phyloP scores from a whole-genome alignment of 352 stramenopile species.

The Phytophthora cactorum region DNA sequence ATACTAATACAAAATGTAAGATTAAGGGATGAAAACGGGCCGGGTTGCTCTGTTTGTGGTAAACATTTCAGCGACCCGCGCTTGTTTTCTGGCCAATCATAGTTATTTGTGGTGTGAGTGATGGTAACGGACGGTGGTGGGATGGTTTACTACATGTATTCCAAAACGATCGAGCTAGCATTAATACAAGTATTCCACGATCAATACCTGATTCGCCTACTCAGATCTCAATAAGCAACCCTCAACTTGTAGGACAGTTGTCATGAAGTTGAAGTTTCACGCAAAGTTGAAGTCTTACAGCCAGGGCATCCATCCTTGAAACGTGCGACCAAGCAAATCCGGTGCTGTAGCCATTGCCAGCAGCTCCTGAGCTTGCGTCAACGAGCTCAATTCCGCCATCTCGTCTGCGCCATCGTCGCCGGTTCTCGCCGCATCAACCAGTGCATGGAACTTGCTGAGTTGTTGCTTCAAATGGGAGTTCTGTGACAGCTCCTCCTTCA shows the following conservation, averaged over 20 bases:
- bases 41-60: not conserved
- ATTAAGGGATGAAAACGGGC: not conserved
- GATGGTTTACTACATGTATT: no score
- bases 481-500: constrained; percentile 80
- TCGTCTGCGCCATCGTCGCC: constrained; percentile 14
- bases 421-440: constrained; percentile 52
- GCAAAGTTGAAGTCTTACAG: constrained; percentile 31
- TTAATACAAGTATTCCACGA: no score
- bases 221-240: not conserved
- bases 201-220: no score
- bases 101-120: no score
- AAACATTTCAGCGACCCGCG: not conserved
- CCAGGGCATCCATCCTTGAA: constrained; percentile 87
- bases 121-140: no score
- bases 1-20: not conserved
- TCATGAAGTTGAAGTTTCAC: not conserved
- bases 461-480: constrained; percentile 68
- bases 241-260: not conserved
- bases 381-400: constrained; percentile 46
- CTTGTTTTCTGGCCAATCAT: not conserved
- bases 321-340: constrained; percentile 81
- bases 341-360: constrained; percentile 82
- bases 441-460: constrained; percentile 59
- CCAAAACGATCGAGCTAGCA: no score
- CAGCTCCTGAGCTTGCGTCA: constrained; percentile 86